Evolutionary conservation across 345 rosid genomes (phyloP).

Genomic region (Psidium guajava): DNA sequence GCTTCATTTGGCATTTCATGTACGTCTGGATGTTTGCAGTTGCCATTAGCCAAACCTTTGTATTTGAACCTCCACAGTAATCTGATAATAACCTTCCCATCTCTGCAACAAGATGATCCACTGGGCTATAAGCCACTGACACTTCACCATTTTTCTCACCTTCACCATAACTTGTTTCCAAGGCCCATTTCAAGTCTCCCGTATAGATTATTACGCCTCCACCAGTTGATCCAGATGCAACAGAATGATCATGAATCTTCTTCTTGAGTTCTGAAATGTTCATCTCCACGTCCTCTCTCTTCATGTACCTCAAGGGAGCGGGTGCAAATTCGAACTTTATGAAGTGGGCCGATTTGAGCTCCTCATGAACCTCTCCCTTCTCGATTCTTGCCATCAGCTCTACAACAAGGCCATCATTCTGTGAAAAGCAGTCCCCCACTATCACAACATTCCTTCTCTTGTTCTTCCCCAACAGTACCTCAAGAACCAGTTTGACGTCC

Average conservation of each 20-base stretch:
- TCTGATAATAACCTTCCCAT: constrained; percentile 45
- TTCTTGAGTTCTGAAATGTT: constrained; percentile 46
- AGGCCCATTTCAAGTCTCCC: constrained; percentile 77
- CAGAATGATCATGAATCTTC: constrained; percentile 40
- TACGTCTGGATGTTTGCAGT: constrained; percentile 76
- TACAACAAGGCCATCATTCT: constrained; percentile 42
- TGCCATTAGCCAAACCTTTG: constrained; percentile 61
- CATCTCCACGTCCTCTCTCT: constrained; percentile 46
- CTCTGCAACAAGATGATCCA: constrained; percentile 56
- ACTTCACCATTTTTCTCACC: constrained; percentile 3
- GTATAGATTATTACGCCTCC: constrained; percentile 70
- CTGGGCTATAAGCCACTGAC: constrained; percentile 24
- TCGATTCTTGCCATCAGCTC: constrained; percentile 51
- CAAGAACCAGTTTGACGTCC: constrained; percentile 56
- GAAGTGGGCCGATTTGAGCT: constrained; percentile 45
- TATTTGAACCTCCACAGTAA: constrained; percentile 4
- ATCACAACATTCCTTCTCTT: constrained; percentile 53
- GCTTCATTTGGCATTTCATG: constrained; percentile 72
- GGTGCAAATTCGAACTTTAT: constrained; percentile 62
- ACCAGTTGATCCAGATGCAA: constrained; percentile 19
- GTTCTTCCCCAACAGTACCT: constrained; percentile 50
- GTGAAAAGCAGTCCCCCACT: constrained; percentile 56
- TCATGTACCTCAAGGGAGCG: constrained; percentile 54
- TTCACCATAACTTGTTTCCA: constrained; percentile 10
- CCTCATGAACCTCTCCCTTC: constrained; percentile 66